phyloP scores from a whole-genome alignment of 1,284 basidiomycete species.

The Leucoagaricus sp. region DNA sequence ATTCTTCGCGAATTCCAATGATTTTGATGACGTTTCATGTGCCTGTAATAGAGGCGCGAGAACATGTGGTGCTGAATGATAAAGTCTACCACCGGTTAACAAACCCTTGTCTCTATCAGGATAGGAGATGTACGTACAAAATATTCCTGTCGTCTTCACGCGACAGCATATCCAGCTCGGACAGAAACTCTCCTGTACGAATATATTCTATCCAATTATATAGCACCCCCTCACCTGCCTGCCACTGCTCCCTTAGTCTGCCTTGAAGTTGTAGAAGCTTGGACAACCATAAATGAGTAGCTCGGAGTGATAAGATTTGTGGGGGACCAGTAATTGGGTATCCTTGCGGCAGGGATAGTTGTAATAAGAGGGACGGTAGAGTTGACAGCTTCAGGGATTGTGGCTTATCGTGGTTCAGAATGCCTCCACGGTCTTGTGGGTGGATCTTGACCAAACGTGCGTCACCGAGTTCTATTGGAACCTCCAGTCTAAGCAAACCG shows the following conservation, averaged over 20 bases:
- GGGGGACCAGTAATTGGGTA: constrained; percentile 63
- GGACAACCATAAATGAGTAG: constrained; percentile 63
- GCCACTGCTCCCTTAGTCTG: constrained; percentile 56
- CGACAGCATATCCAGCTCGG: constrained; percentile 32
- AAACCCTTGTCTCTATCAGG: not conserved
- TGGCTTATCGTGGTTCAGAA: constrained; percentile 19
- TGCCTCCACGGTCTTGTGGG: constrained; percentile 28
- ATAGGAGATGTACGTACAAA: constrained; percentile 38
- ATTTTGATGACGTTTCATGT: constrained; percentile 48
- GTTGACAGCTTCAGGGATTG: constrained; percentile 35
- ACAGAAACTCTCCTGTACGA: constrained; percentile 61
- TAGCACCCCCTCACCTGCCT: constrained; percentile 57
- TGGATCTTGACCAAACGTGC: constrained; percentile 39
- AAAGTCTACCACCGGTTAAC: constrained; percentile 41
- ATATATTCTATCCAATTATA: constrained; percentile 74
- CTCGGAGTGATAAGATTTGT: constrained; percentile 52
- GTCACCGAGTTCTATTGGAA: constrained; percentile 60
- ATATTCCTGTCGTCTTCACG: constrained; percentile 35
- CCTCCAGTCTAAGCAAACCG: constrained; percentile 51
- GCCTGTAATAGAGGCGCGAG: constrained; percentile 49
- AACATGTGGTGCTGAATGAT: constrained; percentile 54
- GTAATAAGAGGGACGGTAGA: constrained; percentile 65
- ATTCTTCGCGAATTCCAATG: constrained; percentile 54
- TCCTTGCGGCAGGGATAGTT: constrained; percentile 50
- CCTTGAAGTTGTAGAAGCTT: constrained; percentile 37